Evolutionary conservation across 2,329 filamentous ascomycete species (phyloP), one percentile per base, ranked within the genome.

Genomic region (Aureobasidium sp.): DNA sequence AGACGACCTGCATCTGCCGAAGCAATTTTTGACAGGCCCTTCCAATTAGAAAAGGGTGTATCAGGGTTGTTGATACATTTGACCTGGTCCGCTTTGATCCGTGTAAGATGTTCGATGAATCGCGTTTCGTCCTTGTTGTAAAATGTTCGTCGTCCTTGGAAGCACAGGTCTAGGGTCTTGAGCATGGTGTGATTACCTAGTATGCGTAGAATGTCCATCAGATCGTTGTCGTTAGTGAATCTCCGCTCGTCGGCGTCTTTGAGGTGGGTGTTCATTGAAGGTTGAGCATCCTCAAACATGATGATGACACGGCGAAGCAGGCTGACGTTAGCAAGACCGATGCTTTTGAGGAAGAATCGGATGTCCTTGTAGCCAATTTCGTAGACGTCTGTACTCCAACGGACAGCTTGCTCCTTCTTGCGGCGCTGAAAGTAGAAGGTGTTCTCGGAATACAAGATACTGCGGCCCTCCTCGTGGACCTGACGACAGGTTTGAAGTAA

Each of bases 361-460:
- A 76, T 73, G n/a, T 65, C 63, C 54, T 74, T 74, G 69, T 78
- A 81, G 44, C 78, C 79, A 39, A 81, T 72, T 66, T 80, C 79
- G 61, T 73, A 76, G 62, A 73, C 76, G 21, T 72, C 67, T 3
- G 69, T 65, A 39, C 72, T 72, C 70, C 74, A 69, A 15, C 70
- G 68, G 29, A 66, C 66, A 15, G 66, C 66, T 8, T 77, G 74
- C 3, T 67, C 72, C n/a, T 65, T 64, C 49, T 64, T 65, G 60
- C 72, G 74, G 41, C 75, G 74, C 44, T 72, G 69, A 63, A 82
- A 78, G 42, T 70, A 64, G 68, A 81, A 82, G 2, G 68, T 70
- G 65, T 81, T 81, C 64, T 79, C 75, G n/a, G 76, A 73, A 64
- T 82, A 82, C 0, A 82, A 70, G 41, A 82, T 73, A 34, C 70